A percentile compares a stretch with the other conserved stretches of the same genome.
Evolutionary conservation across 2,329 filamentous ascomycete genomes (phyloP).

Genomic region (Aureobasidium sp.): DNA sequence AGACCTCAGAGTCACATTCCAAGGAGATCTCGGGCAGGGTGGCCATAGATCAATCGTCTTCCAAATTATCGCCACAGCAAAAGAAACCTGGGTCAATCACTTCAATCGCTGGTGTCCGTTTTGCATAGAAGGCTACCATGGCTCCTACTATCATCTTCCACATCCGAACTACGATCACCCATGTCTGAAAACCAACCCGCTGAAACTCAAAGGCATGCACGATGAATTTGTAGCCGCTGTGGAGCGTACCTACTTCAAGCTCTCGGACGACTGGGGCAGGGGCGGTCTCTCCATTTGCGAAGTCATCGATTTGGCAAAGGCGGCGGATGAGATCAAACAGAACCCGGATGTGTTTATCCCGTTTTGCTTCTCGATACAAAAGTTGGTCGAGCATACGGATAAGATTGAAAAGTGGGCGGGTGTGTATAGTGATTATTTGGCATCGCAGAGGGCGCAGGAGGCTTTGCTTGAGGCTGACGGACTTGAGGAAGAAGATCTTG

Average conservation of each 20-base stretch:
- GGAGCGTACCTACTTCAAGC: not conserved
- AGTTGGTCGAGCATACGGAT: not conserved
- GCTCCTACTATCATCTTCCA: not conserved
- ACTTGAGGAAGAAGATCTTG: not conserved
- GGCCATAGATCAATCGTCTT: not conserved
- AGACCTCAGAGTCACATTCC: conserved; percentile 5
- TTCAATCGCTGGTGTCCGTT: not conserved
- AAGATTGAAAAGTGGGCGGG: not conserved
- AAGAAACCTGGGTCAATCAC: not conserved
- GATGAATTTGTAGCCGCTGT: not conserved
- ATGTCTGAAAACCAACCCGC: not conserved
- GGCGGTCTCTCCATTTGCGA: not conserved
- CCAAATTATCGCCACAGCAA: not conserved
- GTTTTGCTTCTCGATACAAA: not conserved
- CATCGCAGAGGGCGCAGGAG: not conserved
- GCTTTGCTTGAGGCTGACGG: not conserved
- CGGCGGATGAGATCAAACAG: not conserved
- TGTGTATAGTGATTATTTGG: not conserved
- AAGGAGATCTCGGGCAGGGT: not conserved
- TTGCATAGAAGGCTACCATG: conserved; percentile 7
- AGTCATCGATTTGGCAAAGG: not conserved
- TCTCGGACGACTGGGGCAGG: not conserved
- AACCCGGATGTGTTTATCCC: not conserved
- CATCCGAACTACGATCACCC: conserved; percentile 2
- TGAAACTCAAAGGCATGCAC: not conserved